Evolutionary conservation across 495 filamentous ascomycete species (phyloP), one percentile per base, ranked within the genome.

Genomic region (Aspergillus sclerotioniger): DNA sequence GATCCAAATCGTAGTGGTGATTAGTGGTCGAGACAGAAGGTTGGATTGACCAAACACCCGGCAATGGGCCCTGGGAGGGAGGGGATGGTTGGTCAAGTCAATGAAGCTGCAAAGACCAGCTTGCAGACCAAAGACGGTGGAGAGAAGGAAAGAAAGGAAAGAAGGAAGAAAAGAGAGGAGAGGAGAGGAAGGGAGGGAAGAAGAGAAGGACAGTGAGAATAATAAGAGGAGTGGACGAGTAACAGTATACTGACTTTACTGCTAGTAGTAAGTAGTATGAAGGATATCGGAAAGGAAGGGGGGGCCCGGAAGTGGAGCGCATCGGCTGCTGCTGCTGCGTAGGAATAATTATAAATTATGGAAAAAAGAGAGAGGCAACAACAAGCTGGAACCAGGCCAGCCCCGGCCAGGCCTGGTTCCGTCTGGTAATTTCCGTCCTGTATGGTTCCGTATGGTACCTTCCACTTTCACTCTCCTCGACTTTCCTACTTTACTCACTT

Each of bases 71-170:
- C 32, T 33, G 25, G 33, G 33, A 13, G 33, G 20, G 25, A 5
- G 25, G 25, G 25, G 25, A n/a, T n/a, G n/a, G n/a, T n/a, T n/a
- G n/a, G 2, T 25, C 25, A 5, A 25, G 54, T 48, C 41, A 51
- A 43, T 53, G 53, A 44, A 53, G 48, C 62, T 67, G 65, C 65
- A 62, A 60, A 67, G 65, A 51, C 65, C 65, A 63, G 65, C 62
- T 62, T 63, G 62, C 65, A 68, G 69, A 63, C 57, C 61, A 67
- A 58, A 61, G 61, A 59, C 46, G 37, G 25, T 25, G 54, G 41
- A 47, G 60, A 62, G 48, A 48, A 48, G 15, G 43, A 44, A 29
- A 58, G 48, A 52, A 52, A 50, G 52, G 37, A 39, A 54, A 37
- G 25, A 50, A 35, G 53, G 53, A 43, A 51, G 21, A 47, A 35